phyloP scores from a whole-genome alignment of 1,284 basidiomycete genomes.

The Leucoagaricus sp. region DNA sequence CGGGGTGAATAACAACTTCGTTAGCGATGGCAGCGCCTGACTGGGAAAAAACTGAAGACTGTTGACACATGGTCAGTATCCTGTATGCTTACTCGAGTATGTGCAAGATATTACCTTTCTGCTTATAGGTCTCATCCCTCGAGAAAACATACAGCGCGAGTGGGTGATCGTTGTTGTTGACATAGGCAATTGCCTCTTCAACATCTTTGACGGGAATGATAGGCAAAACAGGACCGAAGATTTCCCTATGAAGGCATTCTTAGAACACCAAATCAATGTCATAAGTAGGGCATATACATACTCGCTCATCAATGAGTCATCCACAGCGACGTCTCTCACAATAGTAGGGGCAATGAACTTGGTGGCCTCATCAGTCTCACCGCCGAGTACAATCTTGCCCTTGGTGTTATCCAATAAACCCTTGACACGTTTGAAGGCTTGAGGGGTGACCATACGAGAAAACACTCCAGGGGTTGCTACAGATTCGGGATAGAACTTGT shows the following conservation, averaged over 20 bases:
- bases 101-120: constrained; percentile 46
- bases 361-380: constrained; percentile 57
- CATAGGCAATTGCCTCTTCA: constrained; percentile 72
- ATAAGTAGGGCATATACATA: constrained; percentile 32
- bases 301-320: constrained; percentile 80
- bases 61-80: neutral
- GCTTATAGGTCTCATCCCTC: constrained; percentile 56
- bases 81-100: neutral
- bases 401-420: constrained; percentile 66
- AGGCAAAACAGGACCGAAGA: constrained; percentile 80
- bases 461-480: constrained; percentile 29
- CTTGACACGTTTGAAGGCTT: constrained; percentile 60
- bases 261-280: neutral
- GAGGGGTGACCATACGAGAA: constrained; percentile 31
- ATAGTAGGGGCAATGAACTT: constrained; percentile 72
- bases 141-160: constrained; percentile 80
- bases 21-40: constrained; percentile 73
- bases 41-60: constrained; percentile 56
- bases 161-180: constrained; percentile 72
- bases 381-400: constrained; percentile 74
- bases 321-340: constrained; percentile 58
- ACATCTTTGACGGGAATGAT: constrained; percentile 74
- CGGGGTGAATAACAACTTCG: constrained; percentile 59
- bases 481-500: constrained; percentile 31
- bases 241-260: constrained; percentile 43